Evolutionary conservation across 768 basidiomycete genomes (phyloP).

Genomic region (Mycena polygramma): DNA sequence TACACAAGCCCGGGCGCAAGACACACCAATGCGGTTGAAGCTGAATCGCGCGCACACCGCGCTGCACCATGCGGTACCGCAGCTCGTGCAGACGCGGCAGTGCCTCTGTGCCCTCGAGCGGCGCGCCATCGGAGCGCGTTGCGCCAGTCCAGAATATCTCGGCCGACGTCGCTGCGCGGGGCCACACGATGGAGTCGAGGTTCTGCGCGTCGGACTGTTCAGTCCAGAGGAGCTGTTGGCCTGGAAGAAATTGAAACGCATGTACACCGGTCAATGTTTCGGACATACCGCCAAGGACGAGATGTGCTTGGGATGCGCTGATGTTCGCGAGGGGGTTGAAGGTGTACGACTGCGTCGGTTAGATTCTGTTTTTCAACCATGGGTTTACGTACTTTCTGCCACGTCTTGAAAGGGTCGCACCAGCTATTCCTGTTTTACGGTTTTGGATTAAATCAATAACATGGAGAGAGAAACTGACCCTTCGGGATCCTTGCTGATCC

Average conservation of each 20-base stretch:
- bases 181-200: conserved; percentile 79
- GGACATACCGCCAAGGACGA: conserved; percentile 79
- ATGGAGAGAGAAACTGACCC: conserved; percentile 47
- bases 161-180: conserved; percentile 76
- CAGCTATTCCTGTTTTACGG: conserved; percentile 68
- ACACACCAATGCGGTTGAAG: conserved; percentile 84
- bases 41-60: conserved; percentile 70
- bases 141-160: conserved; percentile 85
- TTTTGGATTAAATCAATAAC: conserved; percentile 8
- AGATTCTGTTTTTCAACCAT: background rate
- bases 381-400: conserved; percentile 69
- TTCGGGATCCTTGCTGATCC: conserved; percentile 67
- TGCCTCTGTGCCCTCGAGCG: conserved; percentile 60
- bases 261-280: conserved; percentile 15
- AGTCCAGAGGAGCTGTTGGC: conserved; percentile 79
- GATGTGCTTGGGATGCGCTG: conserved; percentile 56
- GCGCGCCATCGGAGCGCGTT: conserved; percentile 52
- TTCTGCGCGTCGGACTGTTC: conserved; percentile 81
- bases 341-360: conserved; percentile 62
- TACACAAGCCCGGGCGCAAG: conserved; percentile 69
- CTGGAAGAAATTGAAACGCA: conserved; percentile 42
- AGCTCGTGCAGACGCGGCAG: conserved; percentile 77
- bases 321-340: conserved; percentile 80
- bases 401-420: conserved; percentile 86
- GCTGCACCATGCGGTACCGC: conserved; percentile 69